Percentiles rank a stretch among this genome's conserved stretches.
phyloP scores from a whole-genome alignment of 177 flowering plant genomes.

The Telopea speciosissima region DNA sequence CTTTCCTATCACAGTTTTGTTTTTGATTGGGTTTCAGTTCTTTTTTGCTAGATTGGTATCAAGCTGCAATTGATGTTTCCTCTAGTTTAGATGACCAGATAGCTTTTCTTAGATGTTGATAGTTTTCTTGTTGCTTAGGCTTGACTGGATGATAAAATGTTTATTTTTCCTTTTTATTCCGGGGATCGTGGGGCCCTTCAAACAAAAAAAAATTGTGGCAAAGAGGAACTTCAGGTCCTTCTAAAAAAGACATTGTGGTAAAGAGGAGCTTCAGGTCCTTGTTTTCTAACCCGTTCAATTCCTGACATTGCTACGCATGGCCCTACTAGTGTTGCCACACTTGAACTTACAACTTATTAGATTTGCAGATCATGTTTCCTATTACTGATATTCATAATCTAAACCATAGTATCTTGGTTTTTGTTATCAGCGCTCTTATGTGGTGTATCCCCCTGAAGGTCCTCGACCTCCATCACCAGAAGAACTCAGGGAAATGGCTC shows the following conservation, averaged over 20 bases:
- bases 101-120: neutral
- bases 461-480: conserved; percentile 77
- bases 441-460: conserved; percentile 78
- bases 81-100: neutral
- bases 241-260: no score
- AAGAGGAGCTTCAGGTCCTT: no score
- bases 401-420: neutral
- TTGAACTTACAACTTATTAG: neutral
- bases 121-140: neutral
- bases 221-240: no score
- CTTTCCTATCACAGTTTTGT: no score
- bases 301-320: neutral
- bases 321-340: neutral
- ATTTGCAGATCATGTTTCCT: neutral
- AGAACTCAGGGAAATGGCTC: conserved; percentile 83
- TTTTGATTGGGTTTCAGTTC: no score
- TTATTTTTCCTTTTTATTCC: no score
- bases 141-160: neutral
- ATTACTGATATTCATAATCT: neutral
- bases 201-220: no score
- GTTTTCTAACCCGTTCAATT: neutral
- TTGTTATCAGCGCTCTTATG: conserved; percentile 54
- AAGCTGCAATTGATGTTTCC: neutral
- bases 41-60: neutral
- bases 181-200: no score